Percentiles rank a stretch among this genome's conserved stretches.
These are phyloP conservation scores for Xylariales sp. DNA, from an alignment of 2,329 filamentous ascomycete genomes.

Conservation along the genomic window DNA sequence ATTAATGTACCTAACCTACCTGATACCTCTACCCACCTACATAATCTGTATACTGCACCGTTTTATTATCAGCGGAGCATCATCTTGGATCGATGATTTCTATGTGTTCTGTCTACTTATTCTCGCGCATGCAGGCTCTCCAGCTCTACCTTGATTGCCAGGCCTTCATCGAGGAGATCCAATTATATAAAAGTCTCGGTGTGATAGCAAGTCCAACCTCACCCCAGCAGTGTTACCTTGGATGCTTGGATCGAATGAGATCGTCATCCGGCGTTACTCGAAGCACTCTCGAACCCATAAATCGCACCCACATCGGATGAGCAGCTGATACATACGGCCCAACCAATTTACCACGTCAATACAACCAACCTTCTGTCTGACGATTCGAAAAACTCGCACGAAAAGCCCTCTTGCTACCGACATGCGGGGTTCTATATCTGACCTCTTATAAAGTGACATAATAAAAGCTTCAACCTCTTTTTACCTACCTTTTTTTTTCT, in stretches of 20 bases:
- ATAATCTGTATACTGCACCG: too few species aligned
- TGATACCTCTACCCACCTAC: too few species aligned
- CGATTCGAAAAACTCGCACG: conserved; percentile 12
- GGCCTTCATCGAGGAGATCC: background rate
- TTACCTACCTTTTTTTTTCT: conserved; percentile 5
- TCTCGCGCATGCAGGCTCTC: too few species aligned
- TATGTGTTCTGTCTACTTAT: too few species aligned
- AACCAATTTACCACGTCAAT: conserved; percentile 10
- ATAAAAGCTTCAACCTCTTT: conserved; percentile 8
- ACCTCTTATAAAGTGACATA: background rate
- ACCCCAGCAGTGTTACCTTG: conserved; percentile 7
- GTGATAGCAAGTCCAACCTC: conserved; percentile 5
- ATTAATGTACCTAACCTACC: too few species aligned
- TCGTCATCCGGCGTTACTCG: conserved; percentile 29
- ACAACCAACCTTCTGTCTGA: conserved; percentile 8
- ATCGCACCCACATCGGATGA: conserved; percentile 24
- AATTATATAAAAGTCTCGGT: conserved; percentile 5
- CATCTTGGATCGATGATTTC: background rate
- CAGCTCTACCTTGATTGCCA: background rate
- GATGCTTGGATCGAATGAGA: conserved; percentile 11
- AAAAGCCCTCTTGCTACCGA: background rate
- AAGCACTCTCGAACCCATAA: conserved; percentile 25
- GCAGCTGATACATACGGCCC: conserved; percentile 28
- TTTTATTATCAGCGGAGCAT: conserved; percentile 1
- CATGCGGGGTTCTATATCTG: conserved; percentile 10